Base-by-base conservation (phyloP, 2,329 filamentous ascomycete genomes). In the Fusarium duplospermum region DNA sequence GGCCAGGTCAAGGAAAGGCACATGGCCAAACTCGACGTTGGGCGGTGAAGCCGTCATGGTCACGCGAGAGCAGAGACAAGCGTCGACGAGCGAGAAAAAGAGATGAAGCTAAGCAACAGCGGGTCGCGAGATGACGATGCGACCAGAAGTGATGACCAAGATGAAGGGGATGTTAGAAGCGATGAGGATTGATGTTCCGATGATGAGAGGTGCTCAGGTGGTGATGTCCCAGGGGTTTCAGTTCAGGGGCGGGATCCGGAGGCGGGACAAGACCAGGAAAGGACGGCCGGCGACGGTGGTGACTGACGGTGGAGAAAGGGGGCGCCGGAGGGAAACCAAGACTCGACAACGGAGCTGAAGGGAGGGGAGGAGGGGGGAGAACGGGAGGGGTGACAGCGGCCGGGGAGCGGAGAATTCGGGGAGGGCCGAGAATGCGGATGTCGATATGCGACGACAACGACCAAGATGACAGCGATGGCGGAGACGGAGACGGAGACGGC, bases 1-100 rank as follows among this genome's bases (percentile, higher is more conserved):
- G 76, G 88, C 89, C 71, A 96, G 88, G 64, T 94, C 89, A 67
- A 98, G 93, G 84, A 89, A 88, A 77, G 85, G 89, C 67, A 92
- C 85, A 72, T 86, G 83, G 77, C 82, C 83, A 69, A 85, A 79
- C 65, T 81, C 78, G 75, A 77, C 78, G 69, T 78, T 80, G 67
- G 75, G 63, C 62, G 76, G 71, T 45, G 82, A 81, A 45, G 83
- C 77, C 62, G 82, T 79, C 82, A 84, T 84, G 74, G 62, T 77
- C 72, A 73, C 66, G 22, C 35, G 62, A 64, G 71, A 42, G 63
- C 56, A 67, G 66, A 66, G 54, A 62, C 50, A 64, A 60, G 42
- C 6, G 42, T 59, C 54, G 67, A 36, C 61, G 66, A 66, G 69
- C 54, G 58, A 62, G 52, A 68, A 59, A 63, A 67, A 52, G 57